phyloP scores from a whole-genome alignment of 164 flowering plant species.

The Chloranthus sessilifolius region DNA sequence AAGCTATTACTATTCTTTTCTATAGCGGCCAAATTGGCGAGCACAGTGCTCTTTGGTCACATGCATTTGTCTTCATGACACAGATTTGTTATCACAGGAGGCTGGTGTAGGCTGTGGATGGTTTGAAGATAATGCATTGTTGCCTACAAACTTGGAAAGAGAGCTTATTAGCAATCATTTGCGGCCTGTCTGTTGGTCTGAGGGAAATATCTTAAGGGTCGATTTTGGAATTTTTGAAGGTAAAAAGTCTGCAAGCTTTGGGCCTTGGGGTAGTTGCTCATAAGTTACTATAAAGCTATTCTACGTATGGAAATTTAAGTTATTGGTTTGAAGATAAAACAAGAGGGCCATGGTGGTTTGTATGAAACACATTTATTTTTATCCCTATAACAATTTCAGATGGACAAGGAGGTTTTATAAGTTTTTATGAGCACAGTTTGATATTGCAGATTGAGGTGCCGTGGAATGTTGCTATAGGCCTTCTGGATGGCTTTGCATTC shows the following conservation, averaged over 20 bases:
- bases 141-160: conserved; percentile 28
- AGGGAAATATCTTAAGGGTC: conserved; percentile 1
- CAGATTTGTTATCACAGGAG: conserved; percentile 43
- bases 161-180: conserved; percentile 8
- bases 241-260: no score
- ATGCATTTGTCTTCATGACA: conserved; percentile 44
- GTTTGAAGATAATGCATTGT: conserved; percentile 31
- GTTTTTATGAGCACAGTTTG: background rate
- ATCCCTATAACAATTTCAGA: conserved; percentile 11
- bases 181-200: conserved; percentile 5
- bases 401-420: conserved; percentile 19
- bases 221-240: conserved; percentile 10
- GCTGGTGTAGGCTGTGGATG: conserved; percentile 56
- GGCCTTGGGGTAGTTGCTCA: conserved; percentile 7
- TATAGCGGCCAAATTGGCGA: conserved; percentile 24
- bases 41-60: conserved; percentile 40
- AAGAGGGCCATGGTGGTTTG: conserved; percentile 6
- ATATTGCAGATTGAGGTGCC: background rate
- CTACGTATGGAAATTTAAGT: conserved; percentile 2
- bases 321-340: background rate
- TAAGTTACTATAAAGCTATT: background rate
- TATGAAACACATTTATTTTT: conserved; percentile 17
- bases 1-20: conserved; percentile 12
- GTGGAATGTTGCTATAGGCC: background rate
- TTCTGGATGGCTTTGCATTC: no score